Conservation (phyloP, 2,329 filamentous ascomycete species). For the Clonostachys rosea region DNA sequence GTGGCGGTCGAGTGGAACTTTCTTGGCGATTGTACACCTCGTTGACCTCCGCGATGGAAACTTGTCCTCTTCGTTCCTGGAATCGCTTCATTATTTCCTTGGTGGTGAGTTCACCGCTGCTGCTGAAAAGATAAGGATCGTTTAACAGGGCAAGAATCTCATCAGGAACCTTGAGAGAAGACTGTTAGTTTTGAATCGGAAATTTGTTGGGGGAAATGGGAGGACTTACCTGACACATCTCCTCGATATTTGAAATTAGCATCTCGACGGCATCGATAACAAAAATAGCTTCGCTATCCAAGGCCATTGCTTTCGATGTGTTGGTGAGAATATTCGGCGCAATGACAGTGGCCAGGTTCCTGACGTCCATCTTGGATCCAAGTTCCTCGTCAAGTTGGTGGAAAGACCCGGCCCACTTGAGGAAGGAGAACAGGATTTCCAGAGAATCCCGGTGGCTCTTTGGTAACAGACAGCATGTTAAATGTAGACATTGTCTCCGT, state of each 20-base stretch:
- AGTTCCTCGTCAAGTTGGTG: constrained; percentile 95
- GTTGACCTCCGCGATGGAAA: constrained; percentile 56
- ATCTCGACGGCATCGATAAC: constrained; percentile 91
- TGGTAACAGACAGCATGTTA: constrained; percentile 87
- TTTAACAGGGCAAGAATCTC: constrained; percentile 83
- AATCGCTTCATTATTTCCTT: constrained; percentile 96
- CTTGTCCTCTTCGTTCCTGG: constrained; percentile 64
- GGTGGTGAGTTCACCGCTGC: constrained; percentile 81
- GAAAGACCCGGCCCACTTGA: constrained; percentile 97
- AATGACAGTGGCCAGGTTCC: constrained; percentile 96
- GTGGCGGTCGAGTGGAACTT: constrained; percentile 50
- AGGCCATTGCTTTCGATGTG: constrained; percentile 55
- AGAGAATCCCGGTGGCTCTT: constrained; percentile 91
- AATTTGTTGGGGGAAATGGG: neutral
- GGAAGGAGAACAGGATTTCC: constrained; percentile 91
- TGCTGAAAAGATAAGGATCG: constrained; percentile 78
- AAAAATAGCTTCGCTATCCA: constrained; percentile 85
- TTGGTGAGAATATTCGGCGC: constrained; percentile 90
- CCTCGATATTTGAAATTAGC: constrained; percentile 88
- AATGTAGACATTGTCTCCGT: constrained; percentile 79
- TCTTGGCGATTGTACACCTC: constrained; percentile 53
- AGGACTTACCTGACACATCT: constrained; percentile 86
- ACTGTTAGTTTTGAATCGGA: constrained; percentile 8
- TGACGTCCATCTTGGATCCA: constrained; percentile 98
- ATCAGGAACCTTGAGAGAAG: constrained; percentile 70